A percentile compares a stretch with the other conserved stretches of the same genome.
Evolutionary conservation across 306 rosid species (phyloP).

Genomic region (Lathyrus sativus): DNA sequence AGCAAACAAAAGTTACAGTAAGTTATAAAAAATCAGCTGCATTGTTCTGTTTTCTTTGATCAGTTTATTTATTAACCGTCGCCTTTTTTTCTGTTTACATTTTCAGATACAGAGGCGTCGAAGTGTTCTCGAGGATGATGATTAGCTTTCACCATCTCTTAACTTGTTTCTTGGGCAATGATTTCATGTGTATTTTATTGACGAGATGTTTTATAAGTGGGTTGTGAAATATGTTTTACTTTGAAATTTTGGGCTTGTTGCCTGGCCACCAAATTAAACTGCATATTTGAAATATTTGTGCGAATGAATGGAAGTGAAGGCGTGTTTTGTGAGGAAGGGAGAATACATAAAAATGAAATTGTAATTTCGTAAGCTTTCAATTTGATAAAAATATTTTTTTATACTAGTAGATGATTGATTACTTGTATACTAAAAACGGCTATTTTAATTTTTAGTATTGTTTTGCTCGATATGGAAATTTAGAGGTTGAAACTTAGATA

Average conservation of each 20-base stretch:
- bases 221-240: constrained; percentile 37
- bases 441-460: no score
- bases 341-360: neutral
- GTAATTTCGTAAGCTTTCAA: neutral
- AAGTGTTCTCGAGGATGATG: constrained; percentile 93
- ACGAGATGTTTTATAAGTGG: constrained; percentile 24
- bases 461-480: no score
- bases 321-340: neutral
- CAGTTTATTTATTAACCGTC: neutral
- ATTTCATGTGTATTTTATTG: constrained; percentile 34
- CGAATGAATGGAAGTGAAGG: neutral
- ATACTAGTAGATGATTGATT: no score
- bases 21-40: constrained; percentile 37
- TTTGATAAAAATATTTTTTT: no score
- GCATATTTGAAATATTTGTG: constrained; percentile 1
- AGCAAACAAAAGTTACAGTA: constrained; percentile 94
- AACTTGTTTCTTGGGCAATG: constrained; percentile 18
- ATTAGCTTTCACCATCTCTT: constrained; percentile 47
- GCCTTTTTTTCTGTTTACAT: constrained; percentile 2
- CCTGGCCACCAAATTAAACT: constrained; percentile 26
- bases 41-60: constrained; percentile 2
- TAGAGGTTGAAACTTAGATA: no score
- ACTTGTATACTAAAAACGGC: no score
- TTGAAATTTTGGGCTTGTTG: constrained; percentile 32
- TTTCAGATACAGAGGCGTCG: constrained; percentile 96